Evolutionary conservation across 208 protist species (phyloP), one percentile per base, ranked within the genome.

Genomic region (Wallacemonas sp.): DNA sequence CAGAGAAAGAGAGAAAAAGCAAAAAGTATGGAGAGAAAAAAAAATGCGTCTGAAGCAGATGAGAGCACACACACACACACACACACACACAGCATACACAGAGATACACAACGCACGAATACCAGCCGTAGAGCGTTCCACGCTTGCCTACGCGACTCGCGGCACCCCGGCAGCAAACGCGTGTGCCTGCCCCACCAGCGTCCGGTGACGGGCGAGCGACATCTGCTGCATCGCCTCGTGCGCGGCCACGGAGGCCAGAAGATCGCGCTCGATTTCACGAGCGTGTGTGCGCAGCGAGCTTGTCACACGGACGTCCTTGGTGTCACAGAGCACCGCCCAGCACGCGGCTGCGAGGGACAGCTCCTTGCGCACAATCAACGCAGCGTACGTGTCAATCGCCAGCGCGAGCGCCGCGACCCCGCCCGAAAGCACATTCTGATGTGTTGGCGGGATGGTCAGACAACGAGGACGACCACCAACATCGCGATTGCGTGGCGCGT

Each of bases 311-410:
- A 45, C 46, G 32, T 42, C 49, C 48, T 76, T 81, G 26, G 76
- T 82, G 65, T 91, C 85, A 26, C 65, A 78, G 3, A 92, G 61
- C 28, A 89, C 65, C 2, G 83, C 78, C 79, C 74, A 84, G 70
- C 88, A 94, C 32, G 88, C 88, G 28, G 77, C 76, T 3, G 83
- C 64, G n/a, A 89, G 44, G 12, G 80, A 80, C 25, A 91, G 72
- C 28, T 87, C 80, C 11, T 69, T 61, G 28, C 86, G 77, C 14
- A 76, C 77, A 26, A 94, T 61, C 33, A 94, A 65, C 12, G 88
- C 85, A 33, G 81, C 84, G 62, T 89, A 85, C 23, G 61, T 71
- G 52, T 94, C 88, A 46, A 91, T 70, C 1, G 79, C 67, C 5
- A 91, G 29, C 3, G 88, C n/a, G 14, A 86, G 33, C 38, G 85